These are phyloP conservation scores for Rhodosporidiobolus odoratus DNA, from an alignment of 768 basidiomycete species.

Conservation along the genomic window DNA sequence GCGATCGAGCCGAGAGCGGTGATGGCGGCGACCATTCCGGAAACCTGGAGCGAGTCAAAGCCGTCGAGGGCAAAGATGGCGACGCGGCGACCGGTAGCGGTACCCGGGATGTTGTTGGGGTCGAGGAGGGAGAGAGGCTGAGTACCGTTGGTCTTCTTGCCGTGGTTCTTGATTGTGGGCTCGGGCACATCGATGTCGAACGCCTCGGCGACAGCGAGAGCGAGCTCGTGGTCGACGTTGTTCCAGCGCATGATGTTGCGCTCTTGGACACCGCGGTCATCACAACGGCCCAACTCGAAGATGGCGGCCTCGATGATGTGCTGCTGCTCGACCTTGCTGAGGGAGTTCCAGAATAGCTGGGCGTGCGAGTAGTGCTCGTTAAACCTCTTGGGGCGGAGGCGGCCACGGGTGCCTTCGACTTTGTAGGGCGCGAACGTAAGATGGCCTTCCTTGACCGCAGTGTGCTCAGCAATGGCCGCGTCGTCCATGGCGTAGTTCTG, in stretches of 20 bases:
- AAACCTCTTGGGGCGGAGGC: slow-evolving; percentile 42
- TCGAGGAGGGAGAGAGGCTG: slow-evolving; percentile 35
- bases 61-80: slow-evolving; percentile 72
- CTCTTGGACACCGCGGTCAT: slow-evolving; percentile 66
- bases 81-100: slow-evolving; percentile 56
- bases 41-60: slow-evolving; percentile 60
- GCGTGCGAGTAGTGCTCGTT: slow-evolving; percentile 51
- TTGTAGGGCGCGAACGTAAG: slow-evolving; percentile 36
- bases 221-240: slow-evolving; percentile 68
- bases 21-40: slow-evolving; percentile 57
- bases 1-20: slow-evolving; percentile 56
- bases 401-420: slow-evolving; percentile 55
- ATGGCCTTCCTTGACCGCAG: slow-evolving; percentile 5
- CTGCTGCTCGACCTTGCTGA: slow-evolving; percentile 61
- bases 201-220: slow-evolving; percentile 60
- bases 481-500: slow-evolving; percentile 22
- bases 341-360: slow-evolving; percentile 70
- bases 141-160: slow-evolving; percentile 53
- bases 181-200: slow-evolving; percentile 61
- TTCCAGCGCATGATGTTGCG: slow-evolving; percentile 64
- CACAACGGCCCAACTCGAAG: slow-evolving; percentile 75
- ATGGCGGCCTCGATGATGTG: slow-evolving; percentile 66
- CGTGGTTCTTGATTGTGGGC: slow-evolving; percentile 57
- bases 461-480: neutral
- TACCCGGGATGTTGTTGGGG: slow-evolving; percentile 27